Conservation (phyloP, 495 filamentous ascomycete genomes). For the Aspergillus homomorphus region DNA sequence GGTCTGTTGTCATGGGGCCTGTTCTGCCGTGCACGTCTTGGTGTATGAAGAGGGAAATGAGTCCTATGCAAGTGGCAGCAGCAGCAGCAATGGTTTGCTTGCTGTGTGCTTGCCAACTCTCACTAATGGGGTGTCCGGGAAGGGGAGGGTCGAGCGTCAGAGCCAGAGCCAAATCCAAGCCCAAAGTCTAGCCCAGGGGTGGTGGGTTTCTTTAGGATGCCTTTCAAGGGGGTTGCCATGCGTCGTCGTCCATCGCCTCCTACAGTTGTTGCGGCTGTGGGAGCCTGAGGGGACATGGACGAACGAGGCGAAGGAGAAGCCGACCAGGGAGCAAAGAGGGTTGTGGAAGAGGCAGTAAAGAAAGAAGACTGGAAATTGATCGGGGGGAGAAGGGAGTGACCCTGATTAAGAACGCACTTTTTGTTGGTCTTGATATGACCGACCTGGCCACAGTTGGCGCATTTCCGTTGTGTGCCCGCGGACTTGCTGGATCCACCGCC, state of each 20-base stretch:
- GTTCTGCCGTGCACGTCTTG: background rate
- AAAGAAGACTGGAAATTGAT: slow-evolving; percentile 13
- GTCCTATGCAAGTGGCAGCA: background rate
- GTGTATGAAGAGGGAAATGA: background rate
- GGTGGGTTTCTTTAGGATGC: background rate
- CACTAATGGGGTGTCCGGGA: background rate
- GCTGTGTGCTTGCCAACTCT: background rate
- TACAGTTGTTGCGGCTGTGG: background rate
- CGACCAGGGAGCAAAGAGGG: background rate
- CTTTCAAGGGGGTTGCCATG: background rate
- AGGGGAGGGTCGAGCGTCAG: too few species aligned
- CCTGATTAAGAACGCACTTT: slow-evolving; percentile 56
- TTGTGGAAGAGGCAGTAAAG: background rate
- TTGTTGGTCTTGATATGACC: slow-evolving; percentile 99
- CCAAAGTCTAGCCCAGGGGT: background rate
- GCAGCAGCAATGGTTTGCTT: background rate
- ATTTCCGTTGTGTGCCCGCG: slow-evolving; percentile 80
- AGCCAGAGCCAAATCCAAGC: background rate
- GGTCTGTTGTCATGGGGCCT: background rate
- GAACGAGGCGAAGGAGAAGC: background rate
- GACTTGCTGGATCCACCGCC: slow-evolving; percentile 48
- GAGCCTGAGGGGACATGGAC: background rate
- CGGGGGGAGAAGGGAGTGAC: slow-evolving; percentile 7
- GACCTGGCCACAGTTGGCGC: slow-evolving; percentile 91
- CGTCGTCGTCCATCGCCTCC: background rate